phyloP scores from a whole-genome alignment of 495 filamentous ascomycete genomes.

The Chlorociboria aeruginascens region DNA sequence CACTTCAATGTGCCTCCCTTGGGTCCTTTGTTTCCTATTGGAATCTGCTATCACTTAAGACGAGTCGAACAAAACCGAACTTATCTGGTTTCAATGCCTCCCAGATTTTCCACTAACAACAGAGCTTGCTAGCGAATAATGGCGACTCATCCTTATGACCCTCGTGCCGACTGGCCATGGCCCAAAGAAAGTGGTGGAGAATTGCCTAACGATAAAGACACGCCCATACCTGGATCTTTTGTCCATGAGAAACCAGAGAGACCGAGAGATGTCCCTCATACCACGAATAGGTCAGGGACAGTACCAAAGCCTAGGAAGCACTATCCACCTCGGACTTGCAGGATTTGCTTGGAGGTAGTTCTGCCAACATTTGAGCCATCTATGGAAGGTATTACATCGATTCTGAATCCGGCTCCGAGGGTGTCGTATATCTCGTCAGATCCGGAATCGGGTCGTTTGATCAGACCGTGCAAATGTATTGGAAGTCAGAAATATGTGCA shows the following conservation, averaged over 20 bases:
- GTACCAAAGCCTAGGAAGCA: conserved; percentile 29
- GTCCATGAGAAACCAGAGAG: neutral
- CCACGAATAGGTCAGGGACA: conserved; percentile 15
- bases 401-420: conserved; percentile 48
- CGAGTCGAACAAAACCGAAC: too few species aligned
- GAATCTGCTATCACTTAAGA: neutral
- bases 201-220: neutral
- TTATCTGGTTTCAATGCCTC: conserved; percentile 4
- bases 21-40: neutral
- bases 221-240: conserved; percentile 1
- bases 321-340: conserved; percentile 65
- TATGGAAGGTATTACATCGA: conserved; percentile 43
- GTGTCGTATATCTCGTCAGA: conserved; percentile 67
- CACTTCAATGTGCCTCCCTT: neutral
- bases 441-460: conserved; percentile 65
- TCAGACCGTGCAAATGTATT: conserved; percentile 88
- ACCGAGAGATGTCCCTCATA: neutral
- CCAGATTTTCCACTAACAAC: neutral
- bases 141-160: neutral
- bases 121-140: conserved; percentile 1
- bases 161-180: conserved; percentile 7
- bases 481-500: conserved; percentile 90
- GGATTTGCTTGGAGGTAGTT: conserved; percentile 85
- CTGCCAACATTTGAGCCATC: conserved; percentile 61
- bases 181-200: conserved; percentile 1